Evolutionary conservation across 768 basidiomycete genomes (phyloP).

Genomic region (Sporobolomyces phaffii): DNA sequence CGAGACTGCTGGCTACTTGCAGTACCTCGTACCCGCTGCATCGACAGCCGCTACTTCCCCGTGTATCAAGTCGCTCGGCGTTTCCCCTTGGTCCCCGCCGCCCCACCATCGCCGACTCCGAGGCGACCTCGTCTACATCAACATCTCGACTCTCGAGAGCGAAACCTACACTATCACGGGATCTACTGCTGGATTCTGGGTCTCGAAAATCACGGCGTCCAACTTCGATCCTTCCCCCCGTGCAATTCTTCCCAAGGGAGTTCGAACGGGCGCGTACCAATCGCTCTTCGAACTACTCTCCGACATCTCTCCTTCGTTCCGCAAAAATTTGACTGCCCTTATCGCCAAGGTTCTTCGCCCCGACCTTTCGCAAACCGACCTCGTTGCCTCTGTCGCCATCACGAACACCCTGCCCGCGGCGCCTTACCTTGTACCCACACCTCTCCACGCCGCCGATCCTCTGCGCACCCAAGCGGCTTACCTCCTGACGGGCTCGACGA

Average conservation of each 20-base stretch:
- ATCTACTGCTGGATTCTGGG: conserved; percentile 49
- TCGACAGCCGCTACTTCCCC: conserved; percentile 25
- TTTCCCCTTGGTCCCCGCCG: conserved; percentile 51
- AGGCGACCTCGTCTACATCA: conserved; percentile 51
- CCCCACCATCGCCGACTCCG: conserved; percentile 48
- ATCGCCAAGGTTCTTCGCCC: conserved; percentile 24
- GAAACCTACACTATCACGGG: conserved; percentile 49
- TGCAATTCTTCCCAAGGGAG: conserved; percentile 37
- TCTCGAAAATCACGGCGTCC: conserved; percentile 46
- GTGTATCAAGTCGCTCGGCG: conserved; percentile 44
- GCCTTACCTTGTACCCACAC: conserved; percentile 47
- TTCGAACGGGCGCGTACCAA: conserved; percentile 43
- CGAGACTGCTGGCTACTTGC: conserved; percentile 22
- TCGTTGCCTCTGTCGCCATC: conserved; percentile 48
- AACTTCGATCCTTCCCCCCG: conserved; percentile 49
- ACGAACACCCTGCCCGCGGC: conserved; percentile 48
- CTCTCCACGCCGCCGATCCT: conserved; percentile 46
- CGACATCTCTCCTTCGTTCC: conserved; percentile 48
- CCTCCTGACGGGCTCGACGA: conserved; percentile 48
- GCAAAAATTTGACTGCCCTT: conserved; percentile 36
- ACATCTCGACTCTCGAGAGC: conserved; percentile 48
- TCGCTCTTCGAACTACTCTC: conserved; percentile 49
- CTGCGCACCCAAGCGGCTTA: conserved; percentile 50
- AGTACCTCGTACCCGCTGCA: conserved; percentile 6
- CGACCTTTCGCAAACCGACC: conserved; percentile 29